Percentiles rank a stretch among this genome's conserved stretches.
Conservation (phyloP, 129 eudicot genomes). For the Tanacetum coccineum region DNA sequence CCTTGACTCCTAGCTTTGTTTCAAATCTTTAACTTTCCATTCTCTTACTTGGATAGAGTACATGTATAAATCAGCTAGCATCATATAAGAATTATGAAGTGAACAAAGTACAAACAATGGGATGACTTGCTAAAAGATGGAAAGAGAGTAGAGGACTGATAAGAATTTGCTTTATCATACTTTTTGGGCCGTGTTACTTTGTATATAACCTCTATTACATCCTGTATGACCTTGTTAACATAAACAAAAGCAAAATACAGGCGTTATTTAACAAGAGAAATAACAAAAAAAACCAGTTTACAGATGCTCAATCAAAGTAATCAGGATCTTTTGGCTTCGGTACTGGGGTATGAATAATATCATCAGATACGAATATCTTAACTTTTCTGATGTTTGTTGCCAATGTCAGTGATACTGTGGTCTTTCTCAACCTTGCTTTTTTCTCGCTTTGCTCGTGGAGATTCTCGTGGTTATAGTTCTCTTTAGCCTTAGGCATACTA, state of each 20-base stretch:
- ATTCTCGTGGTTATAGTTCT: conserved; percentile 26
- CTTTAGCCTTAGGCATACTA: conserved; percentile 38
- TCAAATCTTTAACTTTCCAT: not conserved
- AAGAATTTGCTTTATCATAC: too few relatives aligned
- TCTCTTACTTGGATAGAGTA: too few relatives aligned
- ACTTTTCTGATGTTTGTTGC: conserved; percentile 16
- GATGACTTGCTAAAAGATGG: too few relatives aligned
- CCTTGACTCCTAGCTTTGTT: not conserved
- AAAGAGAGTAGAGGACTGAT: too few relatives aligned
- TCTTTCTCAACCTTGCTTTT: conserved; percentile 22
- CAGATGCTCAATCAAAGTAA: conserved; percentile 37
- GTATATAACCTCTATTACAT: not conserved
- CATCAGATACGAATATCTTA: conserved; percentile 32
- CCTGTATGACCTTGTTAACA: conserved; percentile 13
- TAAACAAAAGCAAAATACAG: not conserved
- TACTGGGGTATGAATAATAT: conserved; percentile 33
- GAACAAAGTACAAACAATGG: too few relatives aligned
- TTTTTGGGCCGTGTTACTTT: too few relatives aligned
- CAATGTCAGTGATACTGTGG: conserved; percentile 32
- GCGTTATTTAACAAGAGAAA: conserved; percentile 5
- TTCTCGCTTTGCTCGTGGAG: conserved; percentile 14
- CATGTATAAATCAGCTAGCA: too few relatives aligned
- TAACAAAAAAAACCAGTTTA: not conserved
- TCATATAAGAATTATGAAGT: too few relatives aligned
- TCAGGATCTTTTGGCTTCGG: conserved; percentile 70